phyloP scores from a whole-genome alignment of 495 filamentous ascomycete genomes.

The Podospora bellae-mahoneyi region DNA sequence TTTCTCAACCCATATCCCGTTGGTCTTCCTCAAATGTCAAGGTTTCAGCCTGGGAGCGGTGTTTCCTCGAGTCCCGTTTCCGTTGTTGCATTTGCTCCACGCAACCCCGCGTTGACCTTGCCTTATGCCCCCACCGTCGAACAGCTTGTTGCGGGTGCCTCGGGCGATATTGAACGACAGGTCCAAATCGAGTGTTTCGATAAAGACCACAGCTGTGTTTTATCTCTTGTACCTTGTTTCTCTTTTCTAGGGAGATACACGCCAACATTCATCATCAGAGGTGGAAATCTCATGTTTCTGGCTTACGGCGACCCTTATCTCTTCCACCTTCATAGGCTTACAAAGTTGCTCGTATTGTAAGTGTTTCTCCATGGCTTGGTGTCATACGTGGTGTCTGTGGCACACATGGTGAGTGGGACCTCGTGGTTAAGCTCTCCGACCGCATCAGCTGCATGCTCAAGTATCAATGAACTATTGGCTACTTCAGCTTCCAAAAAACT shows the following conservation, averaged over 20 bases:
- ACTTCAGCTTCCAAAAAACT: background rate
- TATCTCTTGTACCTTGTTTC: background rate
- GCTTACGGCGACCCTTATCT: background rate
- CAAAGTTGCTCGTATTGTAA: background rate
- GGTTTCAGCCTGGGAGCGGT: background rate
- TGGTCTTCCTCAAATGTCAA: background rate
- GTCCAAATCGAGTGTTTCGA: background rate
- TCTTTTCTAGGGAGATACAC: background rate
- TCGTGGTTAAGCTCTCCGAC: background rate
- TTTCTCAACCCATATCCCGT: background rate
- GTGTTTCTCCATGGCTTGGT: background rate
- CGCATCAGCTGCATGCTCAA: background rate
- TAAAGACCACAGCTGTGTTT: background rate
- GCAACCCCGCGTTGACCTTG: background rate
- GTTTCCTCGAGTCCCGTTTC: background rate
- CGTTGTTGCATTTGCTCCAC: background rate
- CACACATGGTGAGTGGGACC: slow-evolving; percentile 1
- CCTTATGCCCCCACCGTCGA: background rate
- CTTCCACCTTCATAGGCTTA: background rate
- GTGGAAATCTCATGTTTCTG: background rate
- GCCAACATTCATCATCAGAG: background rate
- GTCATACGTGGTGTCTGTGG: background rate
- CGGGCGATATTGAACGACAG: background rate
- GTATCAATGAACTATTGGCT: background rate
- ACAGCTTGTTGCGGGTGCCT: background rate